Conservation (phyloP, 345 rosid genomes). For the Eutrema heterophyllum region DNA sequence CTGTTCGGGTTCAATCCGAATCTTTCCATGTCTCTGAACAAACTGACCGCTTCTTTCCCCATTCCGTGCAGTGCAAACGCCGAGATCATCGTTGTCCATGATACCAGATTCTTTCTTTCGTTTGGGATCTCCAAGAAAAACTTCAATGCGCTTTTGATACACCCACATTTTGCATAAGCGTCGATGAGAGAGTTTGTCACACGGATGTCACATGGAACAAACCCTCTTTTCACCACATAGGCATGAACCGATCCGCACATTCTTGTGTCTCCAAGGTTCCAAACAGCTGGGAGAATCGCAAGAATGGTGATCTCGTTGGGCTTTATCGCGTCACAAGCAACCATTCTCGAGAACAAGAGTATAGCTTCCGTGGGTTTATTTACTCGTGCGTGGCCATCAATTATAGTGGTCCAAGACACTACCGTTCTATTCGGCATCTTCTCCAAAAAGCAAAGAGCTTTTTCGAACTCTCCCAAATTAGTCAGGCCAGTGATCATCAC, state of each 20-base stretch:
- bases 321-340: constrained; percentile 38
- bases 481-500: constrained; percentile 70
- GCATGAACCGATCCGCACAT: constrained; percentile 57
- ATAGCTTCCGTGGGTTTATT: constrained; percentile 49
- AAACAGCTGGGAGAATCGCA: constrained; percentile 63
- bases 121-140: constrained; percentile 46
- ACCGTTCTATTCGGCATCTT: constrained; percentile 59
- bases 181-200: constrained; percentile 61
- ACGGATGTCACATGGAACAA: constrained; percentile 51
- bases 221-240: constrained; percentile 56
- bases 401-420: constrained; percentile 79
- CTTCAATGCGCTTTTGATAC: constrained; percentile 48
- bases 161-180: constrained; percentile 73
- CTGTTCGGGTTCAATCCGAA: constrained; percentile 53
- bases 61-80: constrained; percentile 81
- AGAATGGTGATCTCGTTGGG: constrained; percentile 65
- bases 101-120: constrained; percentile 53
- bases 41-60: constrained; percentile 63
- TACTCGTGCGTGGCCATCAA: constrained; percentile 65
- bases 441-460: constrained; percentile 52
- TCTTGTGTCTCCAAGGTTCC: constrained; percentile 40
- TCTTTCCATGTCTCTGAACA: constrained; percentile 57
- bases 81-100: constrained; percentile 80
- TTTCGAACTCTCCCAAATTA: constrained; percentile 51
- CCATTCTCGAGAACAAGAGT: constrained; percentile 64